Evolutionary conservation across 2,329 filamentous ascomycete genomes (phyloP).

Genomic region (Calonectria honghensis): DNA sequence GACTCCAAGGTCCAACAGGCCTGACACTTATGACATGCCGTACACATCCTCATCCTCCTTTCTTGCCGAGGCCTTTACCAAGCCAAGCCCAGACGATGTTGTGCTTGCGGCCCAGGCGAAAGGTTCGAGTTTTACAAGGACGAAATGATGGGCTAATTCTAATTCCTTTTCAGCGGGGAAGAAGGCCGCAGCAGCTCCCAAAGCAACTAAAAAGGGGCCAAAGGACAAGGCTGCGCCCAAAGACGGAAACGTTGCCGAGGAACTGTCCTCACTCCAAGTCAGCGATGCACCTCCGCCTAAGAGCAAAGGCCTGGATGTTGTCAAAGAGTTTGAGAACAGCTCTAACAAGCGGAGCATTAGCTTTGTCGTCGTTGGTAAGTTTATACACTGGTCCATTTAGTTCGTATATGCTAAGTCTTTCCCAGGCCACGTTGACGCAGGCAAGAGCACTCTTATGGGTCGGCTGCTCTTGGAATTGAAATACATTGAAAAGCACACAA

Average conservation of each 20-base stretch:
- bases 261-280: slow-evolving; percentile 63
- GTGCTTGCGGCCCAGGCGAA: slow-evolving; percentile 91
- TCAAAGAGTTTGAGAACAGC: slow-evolving; percentile 85
- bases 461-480: slow-evolving; percentile 92
- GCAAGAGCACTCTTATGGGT: slow-evolving; percentile 98
- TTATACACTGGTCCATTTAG: too few relatives aligned
- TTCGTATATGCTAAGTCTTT: slow-evolving; percentile 40
- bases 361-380: slow-evolving; percentile 92
- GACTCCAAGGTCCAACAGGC: slow-evolving; percentile 53
- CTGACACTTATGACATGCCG: slow-evolving; percentile 65
- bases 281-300: slow-evolving; percentile 75
- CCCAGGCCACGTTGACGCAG: slow-evolving; percentile 94
- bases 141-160: slow-evolving; percentile 71
- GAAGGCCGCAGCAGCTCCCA: slow-evolving; percentile 64
- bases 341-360: slow-evolving; percentile 87
- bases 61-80: slow-evolving; percentile 81
- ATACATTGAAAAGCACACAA: slow-evolving; percentile 89
- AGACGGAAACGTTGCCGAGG: slow-evolving; percentile 54
- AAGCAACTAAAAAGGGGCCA: slow-evolving; percentile 62
- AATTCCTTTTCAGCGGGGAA: slow-evolving; percentile 73
- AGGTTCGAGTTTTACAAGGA: slow-evolving; percentile 81
- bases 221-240: slow-evolving; percentile 59
- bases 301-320: slow-evolving; percentile 89
- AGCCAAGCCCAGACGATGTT: slow-evolving; percentile 93
- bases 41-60: slow-evolving; percentile 70